A percentile compares a stretch with the other conserved stretches of the same genome.
Conservation (phyloP, 495 filamentous ascomycete genomes). For the Aspergillus wentii region DNA sequence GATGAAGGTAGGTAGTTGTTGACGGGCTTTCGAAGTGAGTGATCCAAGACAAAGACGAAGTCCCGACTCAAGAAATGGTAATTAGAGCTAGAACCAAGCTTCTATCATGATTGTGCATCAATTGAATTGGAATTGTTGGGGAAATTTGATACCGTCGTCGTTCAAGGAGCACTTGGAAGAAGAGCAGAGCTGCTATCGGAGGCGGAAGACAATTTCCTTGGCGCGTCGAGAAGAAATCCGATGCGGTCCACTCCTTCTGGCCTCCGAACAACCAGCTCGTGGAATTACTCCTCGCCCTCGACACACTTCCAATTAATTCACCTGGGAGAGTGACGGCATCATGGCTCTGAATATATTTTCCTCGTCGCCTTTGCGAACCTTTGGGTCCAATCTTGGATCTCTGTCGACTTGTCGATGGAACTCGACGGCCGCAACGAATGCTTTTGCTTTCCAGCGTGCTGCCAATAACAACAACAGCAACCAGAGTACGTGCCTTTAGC, state of each 20-base stretch:
- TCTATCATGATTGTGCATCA: neutral
- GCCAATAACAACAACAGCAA: conserved; percentile 7
- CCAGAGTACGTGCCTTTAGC: conserved; percentile 17
- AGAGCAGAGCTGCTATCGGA: too few species aligned
- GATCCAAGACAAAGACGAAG: too few species aligned
- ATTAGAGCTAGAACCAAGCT: too few species aligned
- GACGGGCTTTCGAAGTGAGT: too few species aligned
- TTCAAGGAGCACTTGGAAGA: neutral
- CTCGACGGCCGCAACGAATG: conserved; percentile 31
- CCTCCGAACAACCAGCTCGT: too few species aligned
- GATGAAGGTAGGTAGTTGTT: neutral
- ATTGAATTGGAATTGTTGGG: conserved; percentile 1
- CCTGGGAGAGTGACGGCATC: too few species aligned
- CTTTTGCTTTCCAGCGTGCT: conserved; percentile 22
- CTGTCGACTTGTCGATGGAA: conserved; percentile 32
- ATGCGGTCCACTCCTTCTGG: conserved; percentile 6
- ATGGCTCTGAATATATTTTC: conserved; percentile 33
- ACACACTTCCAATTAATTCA: neutral
- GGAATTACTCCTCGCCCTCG: too few species aligned
- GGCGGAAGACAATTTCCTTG: too few species aligned
- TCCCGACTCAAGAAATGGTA: too few species aligned
- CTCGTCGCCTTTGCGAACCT: conserved; percentile 25
- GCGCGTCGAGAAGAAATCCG: conserved; percentile 25
- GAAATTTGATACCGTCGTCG: neutral
- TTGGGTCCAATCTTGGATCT: conserved; percentile 15